These are phyloP conservation scores for Onygena corvina DNA, from an alignment of 2,329 filamentous ascomycete genomes.

Conservation along the genomic window DNA sequence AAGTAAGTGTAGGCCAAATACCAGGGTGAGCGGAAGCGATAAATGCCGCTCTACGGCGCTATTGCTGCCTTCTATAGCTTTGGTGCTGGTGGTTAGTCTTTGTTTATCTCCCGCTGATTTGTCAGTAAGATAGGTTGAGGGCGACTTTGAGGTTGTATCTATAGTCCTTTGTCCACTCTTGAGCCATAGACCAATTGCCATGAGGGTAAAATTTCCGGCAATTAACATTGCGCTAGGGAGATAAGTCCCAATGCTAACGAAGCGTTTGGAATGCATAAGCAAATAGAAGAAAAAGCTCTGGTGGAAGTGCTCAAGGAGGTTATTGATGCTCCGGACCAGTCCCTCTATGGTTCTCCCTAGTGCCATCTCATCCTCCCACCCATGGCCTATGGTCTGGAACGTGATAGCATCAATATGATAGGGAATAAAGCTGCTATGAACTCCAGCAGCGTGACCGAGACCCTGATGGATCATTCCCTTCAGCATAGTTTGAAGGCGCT, in stretches of 20 bases:
- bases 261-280: slow-evolving; percentile 78
- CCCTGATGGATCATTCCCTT: slow-evolving; percentile 88
- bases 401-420: slow-evolving; percentile 97
- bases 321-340: slow-evolving; percentile 86
- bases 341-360: slow-evolving; percentile 83
- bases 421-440: slow-evolving; percentile 91
- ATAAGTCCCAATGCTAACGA: slow-evolving; percentile 97
- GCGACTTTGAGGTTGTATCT: slow-evolving; percentile 18
- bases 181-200: slow-evolving; percentile 88
- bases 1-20: slow-evolving; percentile 60
- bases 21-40: slow-evolving; percentile 51
- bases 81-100: slow-evolving; percentile 14
- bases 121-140: slow-evolving; percentile 13
- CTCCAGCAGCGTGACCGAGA: slow-evolving; percentile 74
- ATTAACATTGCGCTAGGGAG: slow-evolving; percentile 95
- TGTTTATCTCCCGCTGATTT: slow-evolving; percentile 12
- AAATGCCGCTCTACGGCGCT: slow-evolving; percentile 31
- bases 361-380: slow-evolving; percentile 97
- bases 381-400: slow-evolving; percentile 74
- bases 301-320: slow-evolving; percentile 88
- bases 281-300: slow-evolving; percentile 99
- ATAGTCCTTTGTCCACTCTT: slow-evolving; percentile 50
- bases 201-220: slow-evolving; percentile 88
- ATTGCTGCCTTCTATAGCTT: slow-evolving; percentile 15
- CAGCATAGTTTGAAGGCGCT: slow-evolving; percentile 76